Evolutionary conservation across 2,329 filamentous ascomycete species (phyloP).

Genomic region (Daldinia sp.): DNA sequence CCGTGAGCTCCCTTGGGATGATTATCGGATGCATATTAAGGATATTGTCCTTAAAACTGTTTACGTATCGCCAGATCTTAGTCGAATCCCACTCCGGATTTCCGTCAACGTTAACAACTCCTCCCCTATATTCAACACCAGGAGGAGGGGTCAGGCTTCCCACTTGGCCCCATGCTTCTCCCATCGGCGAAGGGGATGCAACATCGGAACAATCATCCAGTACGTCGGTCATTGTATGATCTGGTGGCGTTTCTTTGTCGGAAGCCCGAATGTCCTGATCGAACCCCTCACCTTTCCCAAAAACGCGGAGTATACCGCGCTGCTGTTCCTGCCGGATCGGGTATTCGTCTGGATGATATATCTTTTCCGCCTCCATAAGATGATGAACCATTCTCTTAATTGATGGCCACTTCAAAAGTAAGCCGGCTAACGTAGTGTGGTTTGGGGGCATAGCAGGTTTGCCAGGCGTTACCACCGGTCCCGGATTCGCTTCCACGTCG

Average conservation of each 20-base stretch:
- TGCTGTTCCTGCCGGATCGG: slow-evolving; percentile 81
- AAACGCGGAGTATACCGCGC: slow-evolving; percentile 79
- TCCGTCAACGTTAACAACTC: slow-evolving; percentile 58
- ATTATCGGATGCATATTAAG: slow-evolving; percentile 75
- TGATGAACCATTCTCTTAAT: slow-evolving; percentile 73
- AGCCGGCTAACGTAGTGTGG: slow-evolving; percentile 90
- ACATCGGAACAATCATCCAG: slow-evolving; percentile 63
- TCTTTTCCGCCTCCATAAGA: slow-evolving; percentile 61
- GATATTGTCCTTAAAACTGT: slow-evolving; percentile 70
- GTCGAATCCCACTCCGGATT: slow-evolving; percentile 66
- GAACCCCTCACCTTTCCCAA: slow-evolving; percentile 80
- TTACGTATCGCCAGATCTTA: slow-evolving; percentile 66
- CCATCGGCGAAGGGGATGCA: slow-evolving; percentile 65
- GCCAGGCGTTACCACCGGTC: slow-evolving; percentile 66
- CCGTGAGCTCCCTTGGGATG: slow-evolving; percentile 63
- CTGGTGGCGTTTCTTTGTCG: slow-evolving; percentile 56
- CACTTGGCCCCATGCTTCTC: slow-evolving; percentile 69
- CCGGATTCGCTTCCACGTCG: slow-evolving; percentile 64
- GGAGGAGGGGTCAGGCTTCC: slow-evolving; percentile 62
- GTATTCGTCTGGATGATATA: slow-evolving; percentile 74
- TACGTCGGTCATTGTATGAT: slow-evolving; percentile 53
- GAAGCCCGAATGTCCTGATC: slow-evolving; percentile 66
- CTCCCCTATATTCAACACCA: slow-evolving; percentile 53
- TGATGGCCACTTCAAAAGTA: slow-evolving; percentile 78
- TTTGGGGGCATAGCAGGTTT: slow-evolving; percentile 82